Conservation (phyloP, 345 rosid genomes). For the Laguncularia racemosa region DNA sequence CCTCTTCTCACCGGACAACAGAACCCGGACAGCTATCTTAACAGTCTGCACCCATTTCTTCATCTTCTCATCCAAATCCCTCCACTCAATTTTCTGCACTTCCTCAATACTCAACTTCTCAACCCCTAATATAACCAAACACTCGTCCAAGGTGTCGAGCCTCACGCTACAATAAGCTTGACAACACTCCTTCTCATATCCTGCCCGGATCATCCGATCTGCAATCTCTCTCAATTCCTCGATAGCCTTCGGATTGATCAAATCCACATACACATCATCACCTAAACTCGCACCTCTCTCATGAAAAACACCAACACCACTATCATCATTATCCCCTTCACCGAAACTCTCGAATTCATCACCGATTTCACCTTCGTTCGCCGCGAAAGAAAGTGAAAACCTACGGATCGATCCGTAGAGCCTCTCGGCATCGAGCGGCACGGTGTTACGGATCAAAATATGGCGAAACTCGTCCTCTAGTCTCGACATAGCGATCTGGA, state of each 20-base stretch:
- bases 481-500: slow-evolving; percentile 90
- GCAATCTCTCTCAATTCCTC: slow-evolving; percentile 71
- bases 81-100: slow-evolving; percentile 91
- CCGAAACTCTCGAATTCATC: slow-evolving; percentile 74
- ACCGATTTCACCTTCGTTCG: slow-evolving; percentile 51
- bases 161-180: slow-evolving; percentile 77
- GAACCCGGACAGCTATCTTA: slow-evolving; percentile 62
- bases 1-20: slow-evolving; percentile 71
- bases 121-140: slow-evolving; percentile 61
- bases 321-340: slow-evolving; percentile 53
- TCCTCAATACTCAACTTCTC: slow-evolving; percentile 96
- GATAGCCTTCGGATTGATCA: slow-evolving; percentile 56
- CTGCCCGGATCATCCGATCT: slow-evolving; percentile 76
- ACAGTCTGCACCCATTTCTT: slow-evolving; percentile 93
- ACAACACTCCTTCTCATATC: slow-evolving; percentile 93
- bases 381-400: slow-evolving; percentile 49
- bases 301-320: slow-evolving; percentile 32
- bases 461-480: slow-evolving; percentile 91
- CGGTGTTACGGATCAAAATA: slow-evolving; percentile 61
- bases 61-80: slow-evolving; percentile 90
- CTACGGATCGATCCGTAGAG: slow-evolving; percentile 81
- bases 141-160: slow-evolving; percentile 82
- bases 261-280: slow-evolving; percentile 71
- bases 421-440: slow-evolving; percentile 70
- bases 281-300: slow-evolving; percentile 85